A percentile compares a stretch with the other conserved stretches of the same genome.
Evolutionary conservation across 2,329 filamentous ascomycete species (phyloP).

Genomic region (Ceratocystis cacaofunesta): DNA sequence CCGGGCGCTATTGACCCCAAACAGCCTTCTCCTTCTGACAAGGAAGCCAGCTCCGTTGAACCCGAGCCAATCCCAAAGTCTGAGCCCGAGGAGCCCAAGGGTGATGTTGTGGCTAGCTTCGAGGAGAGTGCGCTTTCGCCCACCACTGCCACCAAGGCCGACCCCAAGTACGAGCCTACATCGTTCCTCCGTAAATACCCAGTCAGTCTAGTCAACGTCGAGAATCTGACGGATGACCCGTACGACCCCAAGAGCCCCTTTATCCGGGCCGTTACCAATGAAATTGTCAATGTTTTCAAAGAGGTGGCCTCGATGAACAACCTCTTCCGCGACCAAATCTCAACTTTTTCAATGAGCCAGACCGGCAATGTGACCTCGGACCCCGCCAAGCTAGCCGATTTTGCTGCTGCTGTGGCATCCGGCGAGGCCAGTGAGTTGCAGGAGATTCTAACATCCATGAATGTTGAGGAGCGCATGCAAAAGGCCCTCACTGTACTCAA

Average conservation of each 20-base stretch:
- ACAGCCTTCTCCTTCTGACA: slow-evolving; percentile 31
- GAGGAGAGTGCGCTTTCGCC: slow-evolving; percentile 60
- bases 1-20: slow-evolving; percentile 40
- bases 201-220: slow-evolving; percentile 88
- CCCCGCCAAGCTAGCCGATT: slow-evolving; percentile 88
- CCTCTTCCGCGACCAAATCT: slow-evolving; percentile 92
- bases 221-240: slow-evolving; percentile 78
- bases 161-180: slow-evolving; percentile 61
- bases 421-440: slow-evolving; percentile 87
- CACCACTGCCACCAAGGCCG: slow-evolving; percentile 32
- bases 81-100: slow-evolving; percentile 59
- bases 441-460: slow-evolving; percentile 73
- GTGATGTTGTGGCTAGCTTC: slow-evolving; percentile 92
- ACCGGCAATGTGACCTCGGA: slow-evolving; percentile 91
- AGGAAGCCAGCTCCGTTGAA: slow-evolving; percentile 30
- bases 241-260: slow-evolving; percentile 81
- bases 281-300: slow-evolving; percentile 98
- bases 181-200: slow-evolving; percentile 83
- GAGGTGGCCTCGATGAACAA: slow-evolving; percentile 89
- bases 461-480: slow-evolving; percentile 81
- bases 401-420: slow-evolving; percentile 90
- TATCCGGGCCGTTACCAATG: slow-evolving; percentile 83
- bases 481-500: slow-evolving; percentile 88
- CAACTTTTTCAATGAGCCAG: slow-evolving; percentile 90
- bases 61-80: slow-evolving; percentile 48